Base-by-base conservation (phyloP, 371 early-diverging fungal genomes). In the Mortierella sp. region DNA sequence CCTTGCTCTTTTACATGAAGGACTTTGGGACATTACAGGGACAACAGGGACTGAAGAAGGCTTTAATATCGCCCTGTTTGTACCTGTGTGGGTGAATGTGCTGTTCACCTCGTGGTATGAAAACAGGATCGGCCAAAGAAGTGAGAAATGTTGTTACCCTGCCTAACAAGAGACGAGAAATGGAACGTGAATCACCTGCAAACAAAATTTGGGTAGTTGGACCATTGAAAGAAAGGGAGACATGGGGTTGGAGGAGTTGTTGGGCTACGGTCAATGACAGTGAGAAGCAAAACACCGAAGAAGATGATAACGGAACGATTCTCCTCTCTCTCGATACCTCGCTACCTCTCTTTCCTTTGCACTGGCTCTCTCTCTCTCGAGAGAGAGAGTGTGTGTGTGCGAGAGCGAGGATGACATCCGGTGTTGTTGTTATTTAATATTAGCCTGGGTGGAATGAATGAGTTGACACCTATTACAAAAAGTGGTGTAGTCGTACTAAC, bases 401-500 rank as follows among this genome's bases (percentile, higher is more conserved):
- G 58, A 57, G 58, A 26, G 26, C 26, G 58, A 57, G 38, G 63
- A 34, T 34, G 63, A 34, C 34, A 63, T 31, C 63, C 28, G 31
- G 8, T 16, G 63, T 50, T 50, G 75, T 47, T 16, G 26, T 31
- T 19, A 34, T 21, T 21, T 68, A 68, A 42, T 65, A 47, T 42
- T 50, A n/a, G 45, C 8, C 44, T 16, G 34, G 34, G 63, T 47
- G 21, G 73, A 73, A 73, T 26, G 72, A 72, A 47, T 77, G 73
- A 77, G 45, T 79, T 38, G 31, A 55, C 2, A 5, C 26, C 31
- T 48, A 80, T 71, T 21, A 72, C n/a, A 80, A 80, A 79, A 80
- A 75, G 1, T 80, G 80, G 80, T 80, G 80, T 80, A 75, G 75
- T 80, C 19, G 75, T 26, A 60, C 72, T 48, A 63, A 72, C 74